Evolutionary conservation across 106 monocot species (phyloP).

Genomic region (Allium cepa): DNA sequence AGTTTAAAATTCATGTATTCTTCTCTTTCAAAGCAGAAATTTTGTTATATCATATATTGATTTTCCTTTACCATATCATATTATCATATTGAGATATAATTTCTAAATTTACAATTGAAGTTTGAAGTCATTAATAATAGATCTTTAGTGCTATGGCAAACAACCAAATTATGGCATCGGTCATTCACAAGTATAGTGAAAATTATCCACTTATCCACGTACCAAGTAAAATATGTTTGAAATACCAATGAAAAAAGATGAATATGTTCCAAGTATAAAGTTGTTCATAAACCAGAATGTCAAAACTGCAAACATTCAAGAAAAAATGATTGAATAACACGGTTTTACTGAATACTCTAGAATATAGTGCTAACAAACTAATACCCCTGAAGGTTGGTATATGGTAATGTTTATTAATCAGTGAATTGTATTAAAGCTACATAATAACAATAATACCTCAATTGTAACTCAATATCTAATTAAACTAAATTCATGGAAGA

Average conservation of each 20-base stretch:
- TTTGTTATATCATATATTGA: no score
- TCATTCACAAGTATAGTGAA: not conserved
- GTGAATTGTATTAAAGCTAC: no score
- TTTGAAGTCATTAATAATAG: not conserved
- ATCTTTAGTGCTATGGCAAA: not conserved
- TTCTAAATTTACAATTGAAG: no score
- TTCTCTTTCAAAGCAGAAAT: no score
- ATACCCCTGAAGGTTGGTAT: no score
- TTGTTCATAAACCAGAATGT: not conserved
- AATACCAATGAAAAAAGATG: not conserved
- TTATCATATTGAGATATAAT: no score
- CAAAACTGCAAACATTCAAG: no score
- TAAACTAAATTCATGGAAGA: conserved; percentile 83
- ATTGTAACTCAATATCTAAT: conserved; percentile 68
- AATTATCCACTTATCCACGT: not conserved
- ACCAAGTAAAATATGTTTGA: conserved; percentile 3
- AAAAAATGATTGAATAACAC: not conserved
- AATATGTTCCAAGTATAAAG: not conserved
- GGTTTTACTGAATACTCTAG: not conserved
- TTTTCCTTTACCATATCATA: no score
- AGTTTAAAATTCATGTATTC: no score
- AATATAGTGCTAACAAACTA: no score
- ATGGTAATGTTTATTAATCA: no score
- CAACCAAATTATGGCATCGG: not conserved
- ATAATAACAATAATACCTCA: conserved; percentile 38